phyloP scores from a whole-genome alignment of 768 basidiomycete genomes.

The Trametes sanguinea region DNA sequence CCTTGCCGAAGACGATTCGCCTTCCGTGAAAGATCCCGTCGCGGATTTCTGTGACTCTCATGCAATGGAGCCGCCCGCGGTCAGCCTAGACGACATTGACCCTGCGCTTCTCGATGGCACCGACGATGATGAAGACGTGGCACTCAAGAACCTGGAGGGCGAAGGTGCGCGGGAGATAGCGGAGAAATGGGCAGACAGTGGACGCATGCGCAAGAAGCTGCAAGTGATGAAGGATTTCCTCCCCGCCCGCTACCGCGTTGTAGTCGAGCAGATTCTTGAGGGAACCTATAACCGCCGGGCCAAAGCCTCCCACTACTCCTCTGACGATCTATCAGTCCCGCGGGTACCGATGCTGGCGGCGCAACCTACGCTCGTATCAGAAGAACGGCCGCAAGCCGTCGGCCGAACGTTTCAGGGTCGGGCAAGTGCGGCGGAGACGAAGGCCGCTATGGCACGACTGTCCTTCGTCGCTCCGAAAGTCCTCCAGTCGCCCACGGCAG shows the following conservation, averaged over 20 bases:
- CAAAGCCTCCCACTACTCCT: conserved; percentile 20
- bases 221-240: conserved; percentile 48
- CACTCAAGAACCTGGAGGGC: conserved; percentile 65
- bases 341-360: not conserved
- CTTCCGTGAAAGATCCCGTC: conserved; percentile 7
- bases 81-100: conserved; percentile 13
- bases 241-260: conserved; percentile 34
- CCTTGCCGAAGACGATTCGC: conserved; percentile 37
- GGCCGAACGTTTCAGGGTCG: conserved; percentile 16
- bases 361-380: not conserved
- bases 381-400: not conserved
- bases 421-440: conserved; percentile 22
- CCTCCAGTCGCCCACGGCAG: conserved; percentile 32
- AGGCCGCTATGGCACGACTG: conserved; percentile 22
- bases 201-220: conserved; percentile 46
- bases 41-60: conserved; percentile 11
- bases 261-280: conserved; percentile 38
- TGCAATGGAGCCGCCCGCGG: not conserved
- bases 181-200: conserved; percentile 56
- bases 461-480: conserved; percentile 33
- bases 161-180: conserved; percentile 47
- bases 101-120: conserved; percentile 16
- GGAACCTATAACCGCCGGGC: not conserved
- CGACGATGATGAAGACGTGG: conserved; percentile 45
- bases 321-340: conserved; percentile 13